Evolutionary conservation across 2,329 filamentous ascomycete species (phyloP), one percentile per base, ranked within the genome.

Genomic region (Pezicula rhizophila): DNA sequence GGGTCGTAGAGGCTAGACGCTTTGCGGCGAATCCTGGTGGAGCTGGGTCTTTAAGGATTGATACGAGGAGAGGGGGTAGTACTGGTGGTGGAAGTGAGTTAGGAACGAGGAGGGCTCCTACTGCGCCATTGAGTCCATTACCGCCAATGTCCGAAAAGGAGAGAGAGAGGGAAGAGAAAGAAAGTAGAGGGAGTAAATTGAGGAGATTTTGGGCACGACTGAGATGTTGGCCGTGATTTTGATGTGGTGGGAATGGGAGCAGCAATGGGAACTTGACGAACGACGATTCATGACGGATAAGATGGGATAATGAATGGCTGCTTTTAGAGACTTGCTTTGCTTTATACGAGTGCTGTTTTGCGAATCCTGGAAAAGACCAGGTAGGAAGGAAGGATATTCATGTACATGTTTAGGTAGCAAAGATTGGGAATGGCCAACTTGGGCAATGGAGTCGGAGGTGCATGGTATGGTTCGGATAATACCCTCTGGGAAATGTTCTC

Each of bases 1-100:
- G 80, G 45, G 81, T 85, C 45, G 73, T 79, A 42, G 80, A 84
- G 70, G 60, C 56, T 15, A 53, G 63, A 37, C 50, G 56, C 45
- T 23, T 45, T 14, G 57, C 59, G 1, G 38, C 35, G 17, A 49
- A 20, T 46, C 48, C 8, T 47, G 49, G 33, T 47, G 46, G 20
- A 31, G 28, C 28, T 31, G 11, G 28, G 28, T 31, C 28, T 10
- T 31, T 31, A 7, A 31, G 28, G 28, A 31, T 31, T 12, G 28
- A 31, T 31, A 31, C 28, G 45, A 42, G 31, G 42, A 47, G 31
- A 34, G 48, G 35, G 31, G 50, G 45, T n/a, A 28, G 49, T 23
- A 47, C 52, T 15, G 31, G 20, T 12, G 47, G 42, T 45, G 40
- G 35, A 14, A 50, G 51, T 3, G 47, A 39, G 5, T 20, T 54